Evolutionary conservation across 352 stramenopile genomes (phyloP).

Genomic region (Globisporangium uncinulatum): DNA sequence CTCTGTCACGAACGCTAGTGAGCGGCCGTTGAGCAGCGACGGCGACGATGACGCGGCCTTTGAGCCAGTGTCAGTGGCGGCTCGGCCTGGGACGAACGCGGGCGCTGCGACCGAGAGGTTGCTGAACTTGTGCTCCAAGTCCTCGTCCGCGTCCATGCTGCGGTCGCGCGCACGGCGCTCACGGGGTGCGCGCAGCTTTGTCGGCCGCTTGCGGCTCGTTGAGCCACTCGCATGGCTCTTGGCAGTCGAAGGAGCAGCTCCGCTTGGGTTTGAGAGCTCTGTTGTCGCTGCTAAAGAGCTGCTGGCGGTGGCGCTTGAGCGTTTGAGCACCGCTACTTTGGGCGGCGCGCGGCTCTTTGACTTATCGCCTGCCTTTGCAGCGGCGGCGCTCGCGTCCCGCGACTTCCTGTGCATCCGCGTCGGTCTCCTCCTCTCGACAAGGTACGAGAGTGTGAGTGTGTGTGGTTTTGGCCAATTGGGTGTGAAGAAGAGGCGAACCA

Average conservation of each 20-base stretch:
- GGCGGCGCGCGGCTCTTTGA: slow-evolving; percentile 9
- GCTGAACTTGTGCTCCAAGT: slow-evolving; percentile 63
- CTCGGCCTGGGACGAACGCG: slow-evolving; percentile 37
- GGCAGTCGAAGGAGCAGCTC: not conserved
- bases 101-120: slow-evolving; percentile 47
- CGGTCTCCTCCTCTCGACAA: not conserved
- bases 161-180: slow-evolving; percentile 53
- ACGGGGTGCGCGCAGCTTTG: slow-evolving; percentile 56
- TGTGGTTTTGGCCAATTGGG: not conserved
- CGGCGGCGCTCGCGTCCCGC: not conserved
- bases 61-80: not conserved
- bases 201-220: slow-evolving; percentile 15
- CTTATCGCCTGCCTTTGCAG: slow-evolving; percentile 7
- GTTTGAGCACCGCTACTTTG: slow-evolving; percentile 11
- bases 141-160: slow-evolving; percentile 45
- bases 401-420: slow-evolving; percentile 10
- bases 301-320: not conserved
- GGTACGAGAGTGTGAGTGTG: no score
- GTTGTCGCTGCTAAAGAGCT: not conserved
- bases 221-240: not conserved
- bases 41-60: not conserved
- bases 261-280: not conserved
- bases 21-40: slow-evolving; percentile 18
- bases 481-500: not conserved
- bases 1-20: slow-evolving; percentile 51